A percentile compares a stretch with the other conserved stretches of the same genome.
These are phyloP conservation scores for Aaosphaeria pasadenensis DNA, from an alignment of 2,329 filamentous ascomycete species.

Conservation along the genomic window DNA sequence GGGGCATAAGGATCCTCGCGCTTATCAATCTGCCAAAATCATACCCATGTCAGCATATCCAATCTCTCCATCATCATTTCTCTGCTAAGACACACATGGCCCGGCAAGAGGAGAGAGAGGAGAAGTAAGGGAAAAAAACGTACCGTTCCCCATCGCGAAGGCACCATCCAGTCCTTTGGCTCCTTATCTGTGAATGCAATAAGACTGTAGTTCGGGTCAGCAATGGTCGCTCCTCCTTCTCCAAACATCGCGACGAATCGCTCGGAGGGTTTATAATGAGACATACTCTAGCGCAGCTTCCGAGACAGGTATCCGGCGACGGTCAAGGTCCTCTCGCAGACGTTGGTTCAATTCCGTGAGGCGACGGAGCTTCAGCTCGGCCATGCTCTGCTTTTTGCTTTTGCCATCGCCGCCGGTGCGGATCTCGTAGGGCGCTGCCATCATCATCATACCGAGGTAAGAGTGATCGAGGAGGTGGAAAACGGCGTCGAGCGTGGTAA, in stretches of 20 bases:
- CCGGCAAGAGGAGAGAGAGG: background rate
- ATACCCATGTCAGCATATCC: conserved; percentile 15
- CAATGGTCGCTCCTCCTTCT: background rate
- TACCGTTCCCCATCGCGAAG: conserved; percentile 88
- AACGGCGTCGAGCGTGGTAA: background rate
- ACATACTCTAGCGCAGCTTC: conserved; percentile 68
- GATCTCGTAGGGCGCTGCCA: conserved; percentile 64
- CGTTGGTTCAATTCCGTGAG: conserved; percentile 96
- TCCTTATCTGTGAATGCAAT: conserved; percentile 94
- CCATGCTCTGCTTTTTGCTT: conserved; percentile 99
- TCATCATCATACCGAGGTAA: conserved; percentile 34
- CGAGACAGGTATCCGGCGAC: conserved; percentile 92
- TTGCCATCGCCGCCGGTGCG: conserved; percentile 63
- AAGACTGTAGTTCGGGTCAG: conserved; percentile 59
- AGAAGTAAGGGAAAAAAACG: conserved; percentile 18
- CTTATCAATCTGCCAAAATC: conserved; percentile 67
- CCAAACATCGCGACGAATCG: background rate
- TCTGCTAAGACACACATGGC: background rate
- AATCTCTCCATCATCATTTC: background rate
- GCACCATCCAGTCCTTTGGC: conserved; percentile 98
- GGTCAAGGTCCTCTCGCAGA: conserved; percentile 90
- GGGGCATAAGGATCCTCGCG: conserved; percentile 98
- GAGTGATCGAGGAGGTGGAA: conserved; percentile 2
- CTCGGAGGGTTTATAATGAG: background rate
- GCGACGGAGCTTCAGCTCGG: conserved; percentile 92